Evolutionary conservation across 768 basidiomycete species (phyloP).

Genomic region (Gautieria morchelliformis): DNA sequence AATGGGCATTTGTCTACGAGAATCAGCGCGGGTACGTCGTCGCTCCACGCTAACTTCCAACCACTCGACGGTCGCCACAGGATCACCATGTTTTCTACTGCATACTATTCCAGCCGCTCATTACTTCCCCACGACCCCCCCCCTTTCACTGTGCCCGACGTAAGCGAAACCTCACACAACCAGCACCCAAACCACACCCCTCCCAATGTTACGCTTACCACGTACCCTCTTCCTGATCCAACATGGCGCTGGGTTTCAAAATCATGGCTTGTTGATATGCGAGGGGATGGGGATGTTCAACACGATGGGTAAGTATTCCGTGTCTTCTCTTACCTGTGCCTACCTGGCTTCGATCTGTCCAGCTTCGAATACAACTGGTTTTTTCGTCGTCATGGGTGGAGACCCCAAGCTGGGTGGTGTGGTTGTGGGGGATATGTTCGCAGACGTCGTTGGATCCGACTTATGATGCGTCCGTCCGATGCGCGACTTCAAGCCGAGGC

Average conservation of each 20-base stretch:
- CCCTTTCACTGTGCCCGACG: slow-evolving; percentile 56
- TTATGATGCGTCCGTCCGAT: slow-evolving; percentile 66
- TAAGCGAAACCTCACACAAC: slow-evolving; percentile 15
- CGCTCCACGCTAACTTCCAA: not conserved
- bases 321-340: not conserved
- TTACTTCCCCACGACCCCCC: slow-evolving; percentile 66
- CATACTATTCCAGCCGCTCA: slow-evolving; percentile 60
- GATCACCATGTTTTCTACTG: slow-evolving; percentile 59
- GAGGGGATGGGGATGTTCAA: slow-evolving; percentile 66
- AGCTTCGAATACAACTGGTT: slow-evolving; percentile 74
- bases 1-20: slow-evolving; percentile 75
- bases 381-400: slow-evolving; percentile 62
- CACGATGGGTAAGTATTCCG: slow-evolving; percentile 42
- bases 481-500: slow-evolving; percentile 8
- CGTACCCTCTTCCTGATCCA: slow-evolving; percentile 71
- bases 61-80: slow-evolving; percentile 18
- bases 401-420: slow-evolving; percentile 45
- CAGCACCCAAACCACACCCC: slow-evolving; percentile 31
- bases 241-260: slow-evolving; percentile 76
- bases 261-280: slow-evolving; percentile 86
- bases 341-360: not conserved
- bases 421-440: slow-evolving; percentile 68
- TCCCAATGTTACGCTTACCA: slow-evolving; percentile 45
- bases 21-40: slow-evolving; percentile 67
- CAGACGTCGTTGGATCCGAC: slow-evolving; percentile 70